A percentile compares a stretch with the other conserved stretches of the same genome.
Conservation (phyloP, 2,329 filamentous ascomycete genomes). For the Nemania bipapillata region DNA sequence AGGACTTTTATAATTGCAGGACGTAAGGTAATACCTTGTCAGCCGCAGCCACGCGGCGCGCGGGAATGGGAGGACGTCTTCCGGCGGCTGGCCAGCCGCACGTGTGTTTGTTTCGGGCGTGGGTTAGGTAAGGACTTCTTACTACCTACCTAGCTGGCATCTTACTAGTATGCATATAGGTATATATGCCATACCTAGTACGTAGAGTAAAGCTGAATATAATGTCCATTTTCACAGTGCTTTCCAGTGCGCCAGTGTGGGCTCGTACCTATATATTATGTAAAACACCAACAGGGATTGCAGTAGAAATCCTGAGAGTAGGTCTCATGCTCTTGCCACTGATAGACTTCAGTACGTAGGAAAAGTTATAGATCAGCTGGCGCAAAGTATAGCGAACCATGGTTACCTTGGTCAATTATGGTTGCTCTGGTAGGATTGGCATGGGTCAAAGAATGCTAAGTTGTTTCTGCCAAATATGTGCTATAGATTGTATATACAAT, state of each 20-base stretch:
- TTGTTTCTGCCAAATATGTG: no score
- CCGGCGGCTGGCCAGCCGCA: not conserved
- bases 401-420: not conserved
- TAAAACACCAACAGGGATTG: not conserved
- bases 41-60: not conserved
- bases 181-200: no score
- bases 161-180: not conserved
- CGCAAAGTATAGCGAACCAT: not conserved
- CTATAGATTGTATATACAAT: no score
- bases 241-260: no score
- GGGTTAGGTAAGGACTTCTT: not conserved
- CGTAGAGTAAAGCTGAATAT: no score
- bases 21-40: not conserved
- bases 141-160: not conserved
- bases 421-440: no score
- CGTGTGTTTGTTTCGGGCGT: not conserved
- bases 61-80: not conserved
- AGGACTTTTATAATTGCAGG: not conserved
- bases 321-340: not conserved
- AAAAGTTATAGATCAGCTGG: not conserved
- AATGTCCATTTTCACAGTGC: no score
- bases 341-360: not conserved
- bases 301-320: not conserved
- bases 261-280: not conserved
- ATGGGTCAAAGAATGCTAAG: no score